Evolutionary conservation across 768 basidiomycete genomes (phyloP).

Genomic region (Lentinula aciculospora): DNA sequence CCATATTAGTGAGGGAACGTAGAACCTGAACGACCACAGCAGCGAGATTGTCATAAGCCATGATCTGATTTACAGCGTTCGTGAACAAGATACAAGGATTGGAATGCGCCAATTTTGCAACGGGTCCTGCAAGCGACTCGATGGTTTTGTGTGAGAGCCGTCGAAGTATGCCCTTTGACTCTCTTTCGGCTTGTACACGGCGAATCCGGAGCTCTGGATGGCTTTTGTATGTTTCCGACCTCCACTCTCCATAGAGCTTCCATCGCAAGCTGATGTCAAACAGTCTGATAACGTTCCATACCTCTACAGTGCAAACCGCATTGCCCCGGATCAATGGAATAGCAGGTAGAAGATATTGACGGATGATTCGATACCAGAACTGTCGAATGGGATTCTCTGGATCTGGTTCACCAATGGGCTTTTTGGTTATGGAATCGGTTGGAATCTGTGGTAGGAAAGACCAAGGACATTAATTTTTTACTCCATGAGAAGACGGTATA

Average conservation of each 20-base stretch:
- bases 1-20: constrained; percentile 86
- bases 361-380: constrained; percentile 84
- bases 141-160: constrained; percentile 82
- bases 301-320: constrained; percentile 83
- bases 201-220: constrained; percentile 80
- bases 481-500: neutral
- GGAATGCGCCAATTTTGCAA: constrained; percentile 91
- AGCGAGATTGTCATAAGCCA: constrained; percentile 93
- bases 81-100: constrained; percentile 91
- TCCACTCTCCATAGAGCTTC: constrained; percentile 96
- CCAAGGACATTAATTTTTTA: neutral
- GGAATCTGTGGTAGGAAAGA: constrained; percentile 26
- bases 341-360: constrained; percentile 80
- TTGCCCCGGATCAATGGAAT: constrained; percentile 81
- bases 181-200: constrained; percentile 76
- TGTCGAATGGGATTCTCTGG: constrained; percentile 52
- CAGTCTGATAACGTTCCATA: constrained; percentile 85
- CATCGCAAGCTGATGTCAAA: constrained; percentile 80
- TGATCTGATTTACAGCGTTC: constrained; percentile 88
- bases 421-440: constrained; percentile 58
- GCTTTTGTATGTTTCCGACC: constrained; percentile 59
- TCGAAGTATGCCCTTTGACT: constrained; percentile 84
- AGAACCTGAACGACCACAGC: constrained; percentile 85
- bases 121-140: constrained; percentile 77
- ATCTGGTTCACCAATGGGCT: constrained; percentile 46